phyloP scores from a whole-genome alignment of 2,329 filamentous ascomycete genomes.

The Phaeosphaeria sp. region DNA sequence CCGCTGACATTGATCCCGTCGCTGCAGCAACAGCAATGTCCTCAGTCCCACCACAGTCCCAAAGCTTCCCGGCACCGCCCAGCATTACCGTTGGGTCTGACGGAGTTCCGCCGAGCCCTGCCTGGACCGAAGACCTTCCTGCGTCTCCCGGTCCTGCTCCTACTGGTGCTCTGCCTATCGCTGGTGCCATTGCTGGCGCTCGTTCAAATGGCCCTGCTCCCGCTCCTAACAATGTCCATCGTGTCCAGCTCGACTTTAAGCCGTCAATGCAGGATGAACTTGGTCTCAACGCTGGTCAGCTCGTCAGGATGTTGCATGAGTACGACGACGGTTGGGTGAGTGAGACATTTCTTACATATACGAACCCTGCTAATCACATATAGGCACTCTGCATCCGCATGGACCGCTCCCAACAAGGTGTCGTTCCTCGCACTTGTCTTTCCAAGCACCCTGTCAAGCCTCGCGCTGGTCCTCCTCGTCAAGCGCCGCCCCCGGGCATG shows the following conservation, averaged over 20 bases:
- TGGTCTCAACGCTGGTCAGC: conserved; percentile 77
- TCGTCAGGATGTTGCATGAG: conserved; percentile 89
- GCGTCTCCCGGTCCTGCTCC: conserved; percentile 57
- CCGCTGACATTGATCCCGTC: conserved; percentile 49
- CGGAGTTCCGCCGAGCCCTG: conserved; percentile 60
- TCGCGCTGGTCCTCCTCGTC: conserved; percentile 62
- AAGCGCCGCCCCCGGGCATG: conserved; percentile 54
- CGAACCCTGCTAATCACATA: conserved; percentile 25
- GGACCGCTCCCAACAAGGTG: conserved; percentile 90
- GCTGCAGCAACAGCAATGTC: conserved; percentile 38
- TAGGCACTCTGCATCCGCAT: conserved; percentile 90
- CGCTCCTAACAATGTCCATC: conserved; percentile 72
- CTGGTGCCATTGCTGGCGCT: conserved; percentile 65
- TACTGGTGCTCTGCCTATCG: conserved; percentile 50
- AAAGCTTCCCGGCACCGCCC: conserved; percentile 30
- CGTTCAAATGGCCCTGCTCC: conserved; percentile 64
- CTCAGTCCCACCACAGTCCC: conserved; percentile 36
- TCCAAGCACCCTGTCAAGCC: conserved; percentile 92
- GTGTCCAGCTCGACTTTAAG: conserved; percentile 92
- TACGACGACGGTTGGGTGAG: conserved; percentile 98
- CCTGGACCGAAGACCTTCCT: conserved; percentile 66
- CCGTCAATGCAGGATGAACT: conserved; percentile 94
- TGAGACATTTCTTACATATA: conserved; percentile 20
- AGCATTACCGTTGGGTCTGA: conserved; percentile 60
- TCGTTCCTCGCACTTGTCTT: conserved; percentile 90